Evolutionary conservation across 768 basidiomycete species (phyloP), one percentile per base, ranked within the genome.

Genomic region (Podaxis pistillaris): DNA sequence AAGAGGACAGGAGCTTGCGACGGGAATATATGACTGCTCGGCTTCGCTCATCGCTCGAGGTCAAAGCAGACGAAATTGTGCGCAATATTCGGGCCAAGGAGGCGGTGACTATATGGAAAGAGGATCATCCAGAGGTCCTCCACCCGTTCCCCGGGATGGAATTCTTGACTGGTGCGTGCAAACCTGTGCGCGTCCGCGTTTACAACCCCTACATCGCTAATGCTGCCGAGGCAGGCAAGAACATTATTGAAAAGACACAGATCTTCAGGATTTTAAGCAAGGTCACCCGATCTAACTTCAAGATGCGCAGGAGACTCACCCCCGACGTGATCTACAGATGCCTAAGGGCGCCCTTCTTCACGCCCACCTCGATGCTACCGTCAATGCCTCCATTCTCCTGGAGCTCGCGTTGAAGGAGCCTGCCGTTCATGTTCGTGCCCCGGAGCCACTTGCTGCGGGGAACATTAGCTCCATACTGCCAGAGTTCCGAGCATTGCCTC

Each of bases 331-430:
- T 30, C 52, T 28, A 38, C 62, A 89, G 88, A 90, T 93, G 88
- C 91, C 91, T 1, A 93, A 92, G 73, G 91, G 91, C 44, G 89
- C 82, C 0, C 77, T 93, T 3, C 76, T 93, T 13, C 90, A 93
- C 66, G 84, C 79, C 0, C 91, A 93, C 69, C 76, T 93, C n/a
- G 89, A 90, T 67, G 86, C 89, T 19, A 89, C 85, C 0, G 87
- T 90, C 24, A 83, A 88, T 57, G 79, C 78, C 0, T 68, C 75
- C 19, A 75, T 78, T 24, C 75, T 91, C 4, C 74, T 89, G 13
- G 69, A 77, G 17, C 74, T 86, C 11, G 89, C 87, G 1, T 70
- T 87, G 26, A 71, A 82, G 56, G 76, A 91, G 36, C 78, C 83
- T 2, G 78, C 80, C 7, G 75, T 92, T n/a, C 86, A 91, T 72